Base-by-base conservation (phyloP, 75 land plant species). In the Picea glauca region DNA sequence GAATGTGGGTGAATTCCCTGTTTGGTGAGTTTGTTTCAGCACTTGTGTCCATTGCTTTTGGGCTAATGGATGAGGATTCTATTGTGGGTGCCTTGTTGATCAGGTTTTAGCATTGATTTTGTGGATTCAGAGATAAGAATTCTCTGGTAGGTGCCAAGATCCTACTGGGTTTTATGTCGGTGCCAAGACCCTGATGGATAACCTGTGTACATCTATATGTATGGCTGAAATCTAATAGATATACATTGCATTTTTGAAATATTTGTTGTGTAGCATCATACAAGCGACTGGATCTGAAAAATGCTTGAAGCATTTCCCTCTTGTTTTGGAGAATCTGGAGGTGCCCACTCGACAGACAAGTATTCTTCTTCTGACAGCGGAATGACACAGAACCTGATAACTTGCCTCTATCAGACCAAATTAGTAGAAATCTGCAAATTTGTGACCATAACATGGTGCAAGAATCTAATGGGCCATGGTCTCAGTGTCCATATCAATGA, bases 331-430 rank as follows among this genome's bases (percentile, higher is more conserved):
- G 54, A 70, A 1, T 70, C 40, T 8, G 50, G 50, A 11, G 50
- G 50, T n/a, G n/a, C 26, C 54, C 98, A 93, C 80, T 83, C 93
- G 4, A 86, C 92, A 1, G 96, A 95, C 78, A 84, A 90, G 40
- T 87, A 92, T 0, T 50, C 11, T 50, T 38, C 40, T 33, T 15
- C 58, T 18, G 56, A 21, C 13, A 56, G 15, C 18, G 58, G 31
- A 6, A 31, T 8, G 35, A 23, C 11, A 50, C 56, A 80, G 78
- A 80, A 75, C 43, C 38, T 58, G 32, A 78, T 75, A 18, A 72
- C 79, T 3, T 80, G 82, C 46, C 54, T 75, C 63, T 80, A 74
- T 58, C 57, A 75, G 62, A 80, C 82, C 54, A 80, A 75, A 78
- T 62, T 80, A 14, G 79, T 66, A 33, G 82, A 78, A 2, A 63